Conservation (phyloP, 129 eudicot genomes). For the Scalesia atractyloides region DNA sequence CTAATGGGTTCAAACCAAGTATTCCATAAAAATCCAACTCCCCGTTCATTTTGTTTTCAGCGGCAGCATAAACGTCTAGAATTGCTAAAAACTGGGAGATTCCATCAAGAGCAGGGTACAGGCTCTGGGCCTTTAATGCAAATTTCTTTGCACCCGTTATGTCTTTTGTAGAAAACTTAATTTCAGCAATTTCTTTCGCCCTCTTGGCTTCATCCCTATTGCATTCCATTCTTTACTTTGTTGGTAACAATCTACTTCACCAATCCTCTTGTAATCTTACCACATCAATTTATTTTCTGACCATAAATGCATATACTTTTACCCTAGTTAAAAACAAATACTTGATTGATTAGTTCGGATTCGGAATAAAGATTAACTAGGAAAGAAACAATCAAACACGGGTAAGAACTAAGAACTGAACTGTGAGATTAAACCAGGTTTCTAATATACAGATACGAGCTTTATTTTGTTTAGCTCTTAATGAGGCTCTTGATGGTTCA, state of each 20-base stretch:
- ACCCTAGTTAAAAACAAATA: neutral
- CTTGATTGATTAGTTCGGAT: conserved; percentile 1
- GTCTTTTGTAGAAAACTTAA: conserved; percentile 61
- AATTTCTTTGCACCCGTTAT: conserved; percentile 70
- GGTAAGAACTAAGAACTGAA: neutral
- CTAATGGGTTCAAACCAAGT: conserved; percentile 68
- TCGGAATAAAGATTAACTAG: conserved; percentile 2
- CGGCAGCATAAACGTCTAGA: conserved; percentile 59
- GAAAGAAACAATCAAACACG: neutral
- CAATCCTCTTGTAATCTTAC: conserved; percentile 2
- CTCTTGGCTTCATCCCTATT: conserved; percentile 90
- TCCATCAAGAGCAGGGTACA: conserved; percentile 78
- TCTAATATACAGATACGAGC: neutral
- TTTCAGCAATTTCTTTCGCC: conserved; percentile 86
- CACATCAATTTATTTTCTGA: conserved; percentile 19
- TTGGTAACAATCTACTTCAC: conserved; percentile 7
- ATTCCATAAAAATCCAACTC: conserved; percentile 70
- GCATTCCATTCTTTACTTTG: conserved; percentile 64
- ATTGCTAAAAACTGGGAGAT: conserved; percentile 63
- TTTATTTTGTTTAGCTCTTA: neutral
- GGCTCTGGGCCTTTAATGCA: conserved; percentile 65
- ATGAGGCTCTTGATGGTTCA: no score
- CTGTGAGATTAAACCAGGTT: neutral
- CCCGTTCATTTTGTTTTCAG: conserved; percentile 59
- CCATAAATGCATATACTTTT: neutral